Evolutionary conservation across 441 rosid species (phyloP), one percentile per base, ranked within the genome.

Genomic region (Populus tomentosa): DNA sequence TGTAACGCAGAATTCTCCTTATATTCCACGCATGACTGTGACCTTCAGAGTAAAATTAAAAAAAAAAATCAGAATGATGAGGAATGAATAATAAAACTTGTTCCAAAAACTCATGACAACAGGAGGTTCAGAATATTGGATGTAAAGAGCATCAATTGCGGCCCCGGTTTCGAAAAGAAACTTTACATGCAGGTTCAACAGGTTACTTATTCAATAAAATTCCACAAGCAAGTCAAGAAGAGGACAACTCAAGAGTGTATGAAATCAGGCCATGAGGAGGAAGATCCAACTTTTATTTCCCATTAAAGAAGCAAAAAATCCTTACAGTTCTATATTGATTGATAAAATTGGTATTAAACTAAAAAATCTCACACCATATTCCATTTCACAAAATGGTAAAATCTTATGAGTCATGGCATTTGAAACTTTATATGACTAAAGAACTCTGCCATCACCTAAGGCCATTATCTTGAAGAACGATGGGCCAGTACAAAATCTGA

Each of bases 401-500:
- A 66, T 14, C 13, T 5, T 30, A n/a, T 28, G 40, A 71, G 30
- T 10, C 7, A 56, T 66, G 10, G 20, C 24, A 56, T 18, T 5
- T 32, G 70, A 5, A 70, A 63, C 50, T 53, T 71, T 26, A 42
- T 3, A 66, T 24, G 42, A 69, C 2, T 69, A 76, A 20, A 71
- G 16, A 71, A 72, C 71, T 36, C 35, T 65, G 30, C 67, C 69
- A 78, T 87, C 85, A 95, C 99, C 93, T 90, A 74, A 72, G 72
- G 75, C 88, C 86, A 78, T 83, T 86, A 69, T 89, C 88, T 61
- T 84, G 88, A 78, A 91, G 95, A 80, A 88, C 77, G 77, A 91
- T 73, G 18, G 98, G 92, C 99, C 99, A 95, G 82, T 92, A 88
- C 75, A 89, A 82, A 82, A 92, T 88, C 90, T 92, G 97, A 84